Evolutionary conservation across 1,284 basidiomycete genomes (phyloP), one percentile per base, ranked within the genome.

Genomic region (Ustilago cynodontis): DNA sequence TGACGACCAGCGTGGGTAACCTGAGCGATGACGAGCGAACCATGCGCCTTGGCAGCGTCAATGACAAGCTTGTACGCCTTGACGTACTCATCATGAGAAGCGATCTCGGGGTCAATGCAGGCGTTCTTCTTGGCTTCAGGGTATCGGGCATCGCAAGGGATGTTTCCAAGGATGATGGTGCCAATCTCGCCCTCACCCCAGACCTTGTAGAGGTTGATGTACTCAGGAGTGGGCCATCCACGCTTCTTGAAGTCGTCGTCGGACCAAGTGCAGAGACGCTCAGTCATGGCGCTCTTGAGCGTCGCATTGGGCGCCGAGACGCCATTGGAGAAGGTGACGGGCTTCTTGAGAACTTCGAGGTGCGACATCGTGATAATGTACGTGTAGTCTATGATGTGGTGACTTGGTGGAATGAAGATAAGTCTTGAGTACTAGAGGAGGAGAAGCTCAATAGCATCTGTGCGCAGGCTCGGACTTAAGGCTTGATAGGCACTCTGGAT

Each of bases 1-100:
- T 87, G 87, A 18, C 87, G 81, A 20, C 88, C 88, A 2, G 86
- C 87, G 78, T 88, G 88, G 14, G 86, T 87, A 22, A 88, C 70
- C 81, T 88, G 88, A 2, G 85, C 87, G 56, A 88, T 84, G 37
- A 85, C 83, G 43, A 88, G 79, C 2, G 85, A 85, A 33, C 88
- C 88, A 54, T 87, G 79, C 1, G 87, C 87, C 70, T 88, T 88
- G 22, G 83, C 79, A 7, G 82, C 86, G 10, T 77, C 79, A 37
- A 88, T 86, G 37, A 86, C 81, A 18, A 75, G 81, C 56, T 71
- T 67, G 61, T 81, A 71, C 1, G 70, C 66, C 64, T 68, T 65
- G 57, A 71, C 77, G 59, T 76, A 75, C 61, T 77, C 69, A 24
- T 70, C 63, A 65, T 78, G 66, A 33, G 66, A 71, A 8, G 59